phyloP scores from a whole-genome alignment of 371 early-diverging fungal species.

The Blyttiomyces sp. region DNA sequence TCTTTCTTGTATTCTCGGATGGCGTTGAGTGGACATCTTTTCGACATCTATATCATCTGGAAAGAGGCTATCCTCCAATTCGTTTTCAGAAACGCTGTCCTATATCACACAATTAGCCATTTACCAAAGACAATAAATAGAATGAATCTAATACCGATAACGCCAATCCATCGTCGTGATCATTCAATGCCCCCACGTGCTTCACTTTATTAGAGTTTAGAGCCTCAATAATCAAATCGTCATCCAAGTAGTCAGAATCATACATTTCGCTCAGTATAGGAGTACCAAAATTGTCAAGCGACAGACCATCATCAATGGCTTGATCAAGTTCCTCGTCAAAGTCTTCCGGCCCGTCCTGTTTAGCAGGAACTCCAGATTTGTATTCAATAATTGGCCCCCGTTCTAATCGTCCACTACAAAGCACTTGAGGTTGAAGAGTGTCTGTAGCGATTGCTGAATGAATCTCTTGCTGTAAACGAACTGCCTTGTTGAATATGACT shows the following conservation, averaged over 20 bases:
- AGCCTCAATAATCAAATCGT: conserved; percentile 38
- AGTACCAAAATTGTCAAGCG: background rate
- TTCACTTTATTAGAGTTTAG: conserved; percentile 23
- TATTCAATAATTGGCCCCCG: background rate
- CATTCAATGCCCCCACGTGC: background rate
- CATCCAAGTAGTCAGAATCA: conserved; percentile 20
- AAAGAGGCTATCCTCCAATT: no score
- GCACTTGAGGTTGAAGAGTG: background rate
- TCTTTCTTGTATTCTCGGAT: background rate
- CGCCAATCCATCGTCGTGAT: no score
- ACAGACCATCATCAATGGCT: background rate
- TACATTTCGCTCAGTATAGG: background rate
- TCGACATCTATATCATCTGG: background rate
- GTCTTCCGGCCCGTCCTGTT: background rate
- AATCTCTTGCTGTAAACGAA: background rate
- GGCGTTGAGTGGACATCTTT: background rate
- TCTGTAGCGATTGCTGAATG: background rate
- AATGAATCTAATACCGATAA: no score
- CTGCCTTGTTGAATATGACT: background rate
- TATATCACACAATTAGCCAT: no score
- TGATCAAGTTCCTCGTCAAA: background rate
- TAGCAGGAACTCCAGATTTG: background rate
- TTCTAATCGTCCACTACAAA: background rate
- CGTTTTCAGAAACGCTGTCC: no score
- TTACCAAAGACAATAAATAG: no score